Conservation (phyloP, 371 early-diverging fungal genomes). For the Lichtheimia ornata region DNA sequence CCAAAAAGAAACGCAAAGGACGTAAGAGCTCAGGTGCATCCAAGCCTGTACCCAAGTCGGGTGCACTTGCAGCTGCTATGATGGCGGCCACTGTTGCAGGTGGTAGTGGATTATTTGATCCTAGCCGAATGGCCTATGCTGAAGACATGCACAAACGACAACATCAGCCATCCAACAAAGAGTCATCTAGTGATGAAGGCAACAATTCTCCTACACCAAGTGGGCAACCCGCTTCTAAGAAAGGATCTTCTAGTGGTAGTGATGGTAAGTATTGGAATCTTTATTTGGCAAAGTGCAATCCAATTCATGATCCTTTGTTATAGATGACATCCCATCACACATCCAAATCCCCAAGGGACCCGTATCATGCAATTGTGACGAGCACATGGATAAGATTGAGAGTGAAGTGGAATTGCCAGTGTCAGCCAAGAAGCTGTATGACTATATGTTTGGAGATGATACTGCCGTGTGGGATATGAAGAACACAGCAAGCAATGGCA, state of each 20-base stretch:
- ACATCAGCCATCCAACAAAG: not conserved
- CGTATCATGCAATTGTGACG: constrained; percentile 62
- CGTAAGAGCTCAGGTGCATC: constrained; percentile 33
- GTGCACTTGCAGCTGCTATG: constrained; percentile 53
- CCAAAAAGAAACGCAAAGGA: constrained; percentile 32
- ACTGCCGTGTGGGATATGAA: constrained; percentile 50
- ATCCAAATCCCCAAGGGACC: constrained; percentile 54
- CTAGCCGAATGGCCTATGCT: constrained; percentile 18
- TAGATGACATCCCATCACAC: constrained; percentile 37
- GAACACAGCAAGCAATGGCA: constrained; percentile 45
- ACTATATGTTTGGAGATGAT: constrained; percentile 53
- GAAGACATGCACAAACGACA: constrained; percentile 17
- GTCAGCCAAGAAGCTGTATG: constrained; percentile 64
- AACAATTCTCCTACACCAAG: not conserved
- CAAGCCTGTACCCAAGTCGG: constrained; percentile 38
- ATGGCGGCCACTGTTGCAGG: constrained; percentile 56
- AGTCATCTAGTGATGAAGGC: constrained; percentile 1
- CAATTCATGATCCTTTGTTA: not conserved
- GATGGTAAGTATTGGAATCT: too few species aligned
- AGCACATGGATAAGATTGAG: constrained; percentile 68
- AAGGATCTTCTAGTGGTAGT: too few species aligned
- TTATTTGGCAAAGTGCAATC: too few species aligned
- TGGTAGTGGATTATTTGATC: constrained; percentile 45
- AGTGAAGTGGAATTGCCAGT: constrained; percentile 54
- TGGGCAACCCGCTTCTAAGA: too few species aligned